These are phyloP conservation scores for Trichoderma sp. DNA, from an alignment of 2,329 filamentous ascomycete genomes.

Conservation along the genomic window DNA sequence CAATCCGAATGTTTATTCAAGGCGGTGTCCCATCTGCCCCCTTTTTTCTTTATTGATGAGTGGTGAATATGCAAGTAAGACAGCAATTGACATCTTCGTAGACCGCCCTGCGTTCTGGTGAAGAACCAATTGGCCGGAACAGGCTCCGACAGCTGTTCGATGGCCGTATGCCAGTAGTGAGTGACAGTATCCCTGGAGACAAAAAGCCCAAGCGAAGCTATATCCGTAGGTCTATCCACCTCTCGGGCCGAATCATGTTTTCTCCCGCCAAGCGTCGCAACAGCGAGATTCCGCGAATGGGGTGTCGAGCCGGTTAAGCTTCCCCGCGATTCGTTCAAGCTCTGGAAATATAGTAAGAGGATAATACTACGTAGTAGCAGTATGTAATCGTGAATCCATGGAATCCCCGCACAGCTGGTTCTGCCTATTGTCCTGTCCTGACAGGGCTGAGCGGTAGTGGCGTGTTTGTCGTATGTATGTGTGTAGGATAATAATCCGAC, in stretches of 20 bases:
- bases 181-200: neutral
- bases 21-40: neutral
- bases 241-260: conserved; percentile 17
- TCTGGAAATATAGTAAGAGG: neutral
- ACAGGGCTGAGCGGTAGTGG: neutral
- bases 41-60: neutral
- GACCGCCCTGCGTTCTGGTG: neutral
- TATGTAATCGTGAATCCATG: neutral
- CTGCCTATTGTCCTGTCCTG: neutral
- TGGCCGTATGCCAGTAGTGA: neutral
- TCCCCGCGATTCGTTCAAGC: conserved; percentile 18
- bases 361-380: neutral
- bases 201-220: neutral
- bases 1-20: neutral
- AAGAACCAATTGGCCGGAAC: neutral
- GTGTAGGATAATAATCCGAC: neutral
- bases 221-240: neutral
- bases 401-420: conserved; percentile 1
- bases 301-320: conserved; percentile 2
- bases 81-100: neutral
- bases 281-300: conserved; percentile 21
- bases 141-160: neutral
- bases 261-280: neutral
- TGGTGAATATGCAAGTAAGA: neutral
- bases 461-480: neutral